These are phyloP conservation scores for Penicillium simplicissimum DNA, from an alignment of 495 filamentous ascomycete species.

Conservation along the genomic window DNA sequence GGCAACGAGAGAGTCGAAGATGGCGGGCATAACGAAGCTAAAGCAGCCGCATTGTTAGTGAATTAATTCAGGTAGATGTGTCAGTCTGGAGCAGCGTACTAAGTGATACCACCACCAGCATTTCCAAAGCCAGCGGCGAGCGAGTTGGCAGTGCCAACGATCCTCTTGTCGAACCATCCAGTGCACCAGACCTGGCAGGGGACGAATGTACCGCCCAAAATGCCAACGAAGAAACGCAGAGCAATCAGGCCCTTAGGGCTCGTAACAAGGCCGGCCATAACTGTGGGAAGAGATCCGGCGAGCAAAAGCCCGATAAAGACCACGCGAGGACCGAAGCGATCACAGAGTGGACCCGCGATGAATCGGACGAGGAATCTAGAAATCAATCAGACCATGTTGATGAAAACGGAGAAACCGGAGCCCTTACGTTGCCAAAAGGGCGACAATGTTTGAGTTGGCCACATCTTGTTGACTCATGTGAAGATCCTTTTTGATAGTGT, in stretches of 20 bases:
- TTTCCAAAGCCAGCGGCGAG: constrained; percentile 87
- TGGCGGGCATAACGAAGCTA: constrained; percentile 92
- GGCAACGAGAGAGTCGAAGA: constrained; percentile 76
- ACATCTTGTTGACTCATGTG: constrained; percentile 69
- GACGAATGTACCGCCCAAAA: constrained; percentile 87
- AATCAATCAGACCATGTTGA: constrained; percentile 17
- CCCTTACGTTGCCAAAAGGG: constrained; percentile 75
- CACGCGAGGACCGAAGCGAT: constrained; percentile 77
- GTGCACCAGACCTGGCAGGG: constrained; percentile 97
- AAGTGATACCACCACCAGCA: constrained; percentile 82
- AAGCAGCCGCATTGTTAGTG: neutral
- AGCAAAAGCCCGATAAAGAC: constrained; percentile 79
- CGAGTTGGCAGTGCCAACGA: constrained; percentile 89
- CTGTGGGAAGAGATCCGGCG: constrained; percentile 77
- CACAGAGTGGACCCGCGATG: constrained; percentile 80
- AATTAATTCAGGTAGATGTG: neutral
- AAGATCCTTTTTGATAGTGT: constrained; percentile 77
- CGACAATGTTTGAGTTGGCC: constrained; percentile 90
- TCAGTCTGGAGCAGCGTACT: constrained; percentile 31
- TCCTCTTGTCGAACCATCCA: constrained; percentile 93
- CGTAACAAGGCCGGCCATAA: constrained; percentile 74
- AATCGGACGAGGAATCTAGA: constrained; percentile 74
- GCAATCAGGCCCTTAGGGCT: constrained; percentile 70
- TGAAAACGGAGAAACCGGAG: neutral
- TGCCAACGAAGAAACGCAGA: constrained; percentile 89